Evolutionary conservation across 2,329 filamentous ascomycete genomes (phyloP), one percentile per base, ranked within the genome.

Genomic region (Penicillium sp.): DNA sequence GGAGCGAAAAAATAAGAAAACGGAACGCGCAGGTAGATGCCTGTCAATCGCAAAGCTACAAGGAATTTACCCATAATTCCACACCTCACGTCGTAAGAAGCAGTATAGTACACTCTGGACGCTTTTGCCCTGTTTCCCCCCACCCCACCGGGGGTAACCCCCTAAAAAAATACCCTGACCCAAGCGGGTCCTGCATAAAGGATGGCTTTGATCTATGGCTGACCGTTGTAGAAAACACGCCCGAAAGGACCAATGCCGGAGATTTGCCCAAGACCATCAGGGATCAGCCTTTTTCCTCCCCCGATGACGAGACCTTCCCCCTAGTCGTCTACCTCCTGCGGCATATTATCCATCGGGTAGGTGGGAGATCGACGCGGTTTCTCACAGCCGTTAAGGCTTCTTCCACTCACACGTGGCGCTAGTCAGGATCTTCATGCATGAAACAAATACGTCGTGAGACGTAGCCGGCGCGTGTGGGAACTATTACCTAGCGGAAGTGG

Each of bases 371-470:
- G 66, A 66, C 68, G 52, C 60, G 62, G 64, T 70, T 64, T 63
- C 67, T 69, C 63, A 59, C 65, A 69, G 64, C 66, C 67, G 68
- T 69, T 68, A 64, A 66, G 64, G 63, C 63, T 70, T 69, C 60
- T 59, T 59, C 58, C 48, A 63, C 56, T 58, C 60, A 63, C 68
- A 70, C 66, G 68, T 71, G 68, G 68, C 65, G 66, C 65, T 70
- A 69, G 61, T 67, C 62, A 58, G 64, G 66, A 69, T 69, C 64
- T 62, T 65, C 64, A 69, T 70, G 67, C 67, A 70, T 61, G 47
- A 56, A 56, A 50, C 48, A 56, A 42, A 44, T 24, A 36, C 50
- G 36, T 50, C 30, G 47, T 48, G 42, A 48, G 42, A 49, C 42
- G 33, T 36, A 22, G 42, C 30, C 48, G 45, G 41, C 39, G 35